Percentiles rank a stretch among this genome's conserved stretches.
Conservation (phyloP, 2,329 filamentous ascomycete genomes). For the Verticillium alfalfae region DNA sequence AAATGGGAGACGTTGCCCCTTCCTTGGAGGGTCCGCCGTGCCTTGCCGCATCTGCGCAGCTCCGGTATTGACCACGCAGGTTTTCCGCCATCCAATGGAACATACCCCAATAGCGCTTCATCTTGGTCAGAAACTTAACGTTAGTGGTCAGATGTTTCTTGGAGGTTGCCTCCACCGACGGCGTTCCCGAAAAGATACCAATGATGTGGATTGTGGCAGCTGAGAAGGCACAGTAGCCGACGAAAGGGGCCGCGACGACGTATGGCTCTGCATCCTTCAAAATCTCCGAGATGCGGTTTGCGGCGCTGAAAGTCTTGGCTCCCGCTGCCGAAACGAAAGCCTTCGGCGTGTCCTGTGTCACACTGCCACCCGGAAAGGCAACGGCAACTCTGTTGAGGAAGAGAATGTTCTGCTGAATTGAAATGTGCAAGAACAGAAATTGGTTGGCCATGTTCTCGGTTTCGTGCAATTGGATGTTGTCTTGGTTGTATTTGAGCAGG, state of each 20-base stretch:
- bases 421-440: conserved; percentile 86
- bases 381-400: conserved; percentile 88
- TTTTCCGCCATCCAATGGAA: conserved; percentile 96
- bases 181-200: conserved; percentile 82
- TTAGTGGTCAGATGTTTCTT: conserved; percentile 84
- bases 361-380: conserved; percentile 59
- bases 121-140: conserved; percentile 83
- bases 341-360: conserved; percentile 66
- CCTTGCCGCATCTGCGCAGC: conserved; percentile 75
- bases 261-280: conserved; percentile 76
- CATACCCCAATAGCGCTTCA: conserved; percentile 99
- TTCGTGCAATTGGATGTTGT: conserved; percentile 80
- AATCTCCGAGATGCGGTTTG: conserved; percentile 79
- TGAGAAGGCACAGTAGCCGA: conserved; percentile 89
- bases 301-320: conserved; percentile 72
- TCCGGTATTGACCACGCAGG: conserved; percentile 80
- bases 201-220: conserved; percentile 93
- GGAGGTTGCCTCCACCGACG: conserved; percentile 66
- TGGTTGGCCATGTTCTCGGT: conserved; percentile 85
- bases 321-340: conserved; percentile 73
- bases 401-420: conserved; percentile 81
- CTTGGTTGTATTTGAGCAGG: conserved; percentile 65
- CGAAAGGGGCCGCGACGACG: conserved; percentile 82
- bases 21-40: conserved; percentile 52
- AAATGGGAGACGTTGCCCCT: conserved; percentile 56